Conservation (phyloP, 148 eudicot genomes). For the Nepenthes gracilis region DNA sequence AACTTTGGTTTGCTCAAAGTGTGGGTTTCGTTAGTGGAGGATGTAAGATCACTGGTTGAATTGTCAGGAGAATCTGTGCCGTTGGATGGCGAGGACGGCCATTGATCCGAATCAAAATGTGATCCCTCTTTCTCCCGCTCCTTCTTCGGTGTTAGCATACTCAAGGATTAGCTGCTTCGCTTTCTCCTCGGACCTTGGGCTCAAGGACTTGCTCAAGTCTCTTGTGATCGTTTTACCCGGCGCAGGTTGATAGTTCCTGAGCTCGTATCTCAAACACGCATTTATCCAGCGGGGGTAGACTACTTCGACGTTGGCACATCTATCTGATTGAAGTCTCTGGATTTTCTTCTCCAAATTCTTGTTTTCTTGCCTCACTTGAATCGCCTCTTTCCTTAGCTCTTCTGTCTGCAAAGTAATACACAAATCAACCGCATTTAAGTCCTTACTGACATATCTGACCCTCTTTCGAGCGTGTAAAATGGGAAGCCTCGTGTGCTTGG, state of each 20-base stretch:
- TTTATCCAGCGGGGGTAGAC: slow-evolving; percentile 89
- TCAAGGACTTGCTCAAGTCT: slow-evolving; percentile 68
- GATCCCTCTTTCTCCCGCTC: slow-evolving; percentile 22
- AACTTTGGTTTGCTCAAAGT: slow-evolving; percentile 27
- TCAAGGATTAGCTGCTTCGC: slow-evolving; percentile 69
- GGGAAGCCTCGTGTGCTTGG: no score
- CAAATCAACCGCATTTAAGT: slow-evolving; percentile 1
- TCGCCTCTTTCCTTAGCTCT: slow-evolving; percentile 33
- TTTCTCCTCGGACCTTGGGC: slow-evolving; percentile 67
- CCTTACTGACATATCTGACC: background rate
- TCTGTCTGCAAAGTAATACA: slow-evolving; percentile 28
- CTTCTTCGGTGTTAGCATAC: slow-evolving; percentile 64
- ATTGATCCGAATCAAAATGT: slow-evolving; percentile 47
- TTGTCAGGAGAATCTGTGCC: slow-evolving; percentile 48
- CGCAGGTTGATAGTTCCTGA: slow-evolving; percentile 51
- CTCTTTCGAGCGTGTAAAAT: no score
- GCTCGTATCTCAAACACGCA: slow-evolving; percentile 77
- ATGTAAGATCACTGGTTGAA: slow-evolving; percentile 18
- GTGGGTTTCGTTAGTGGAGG: slow-evolving; percentile 17
- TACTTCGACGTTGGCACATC: slow-evolving; percentile 61
- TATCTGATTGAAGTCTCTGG: slow-evolving; percentile 52
- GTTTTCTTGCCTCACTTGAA: slow-evolving; percentile 37
- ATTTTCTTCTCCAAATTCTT: slow-evolving; percentile 41
- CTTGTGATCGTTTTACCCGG: slow-evolving; percentile 56
- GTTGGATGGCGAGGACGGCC: slow-evolving; percentile 55